Evolutionary conservation across 2,329 filamentous ascomycete genomes (phyloP).

Genomic region (Alternaria ethzedia): DNA sequence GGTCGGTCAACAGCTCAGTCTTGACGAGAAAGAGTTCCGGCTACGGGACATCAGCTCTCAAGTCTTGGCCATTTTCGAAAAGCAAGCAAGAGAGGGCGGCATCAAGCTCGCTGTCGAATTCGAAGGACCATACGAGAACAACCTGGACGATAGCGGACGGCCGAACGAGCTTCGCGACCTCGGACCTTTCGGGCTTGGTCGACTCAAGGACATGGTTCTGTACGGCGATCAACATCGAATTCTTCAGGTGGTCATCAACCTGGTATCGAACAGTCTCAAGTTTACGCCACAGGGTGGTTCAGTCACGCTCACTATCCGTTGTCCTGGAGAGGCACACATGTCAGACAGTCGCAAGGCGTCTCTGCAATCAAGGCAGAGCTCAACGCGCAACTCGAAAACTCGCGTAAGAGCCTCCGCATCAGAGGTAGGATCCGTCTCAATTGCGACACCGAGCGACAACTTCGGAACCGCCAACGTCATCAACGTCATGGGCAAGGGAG

Average conservation of each 20-base stretch:
- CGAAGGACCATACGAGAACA: slow-evolving; percentile 57
- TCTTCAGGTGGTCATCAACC: slow-evolving; percentile 89
- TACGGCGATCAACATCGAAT: slow-evolving; percentile 95
- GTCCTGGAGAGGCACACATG: slow-evolving; percentile 64
- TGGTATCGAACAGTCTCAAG: slow-evolving; percentile 90
- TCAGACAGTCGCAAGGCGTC: slow-evolving; percentile 54
- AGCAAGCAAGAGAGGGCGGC: slow-evolving; percentile 80
- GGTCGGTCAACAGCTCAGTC: slow-evolving; percentile 79
- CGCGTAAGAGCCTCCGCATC: slow-evolving; percentile 40
- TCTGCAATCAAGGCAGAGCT: slow-evolving; percentile 51
- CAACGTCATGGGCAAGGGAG: slow-evolving; percentile 51
- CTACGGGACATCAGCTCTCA: slow-evolving; percentile 85
- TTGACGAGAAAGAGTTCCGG: slow-evolving; percentile 86
- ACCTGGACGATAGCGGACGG: slow-evolving; percentile 47
- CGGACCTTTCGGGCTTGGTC: slow-evolving; percentile 69
- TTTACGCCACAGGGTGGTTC: slow-evolving; percentile 81
- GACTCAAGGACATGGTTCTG: slow-evolving; percentile 82
- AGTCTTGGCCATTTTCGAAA: slow-evolving; percentile 84
- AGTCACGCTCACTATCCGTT: slow-evolving; percentile 78
- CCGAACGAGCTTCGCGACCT: slow-evolving; percentile 60
- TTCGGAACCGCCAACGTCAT: slow-evolving; percentile 54
- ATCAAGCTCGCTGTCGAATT: slow-evolving; percentile 78
- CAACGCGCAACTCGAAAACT: slow-evolving; percentile 44
- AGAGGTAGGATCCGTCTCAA: slow-evolving; percentile 38
- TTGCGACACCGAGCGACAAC: slow-evolving; percentile 30